Evolutionary conservation across 495 filamentous ascomycete species (phyloP).

Genomic region (Mycothermus thermophilus): DNA sequence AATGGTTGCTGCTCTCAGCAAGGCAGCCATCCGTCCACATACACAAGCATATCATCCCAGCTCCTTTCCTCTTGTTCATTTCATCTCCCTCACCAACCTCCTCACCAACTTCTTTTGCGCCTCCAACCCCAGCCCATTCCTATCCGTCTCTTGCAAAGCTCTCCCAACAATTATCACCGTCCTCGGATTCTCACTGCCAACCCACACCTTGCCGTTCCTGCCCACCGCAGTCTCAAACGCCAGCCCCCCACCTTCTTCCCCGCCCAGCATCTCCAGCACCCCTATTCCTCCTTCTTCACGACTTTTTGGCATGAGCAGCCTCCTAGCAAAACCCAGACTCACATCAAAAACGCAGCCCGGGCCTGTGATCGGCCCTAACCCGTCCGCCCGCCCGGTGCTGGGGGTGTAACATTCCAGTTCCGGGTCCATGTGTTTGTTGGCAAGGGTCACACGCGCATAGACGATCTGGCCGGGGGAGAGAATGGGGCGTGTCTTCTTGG

Average conservation of each 20-base stretch:
- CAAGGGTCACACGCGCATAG: conserved; percentile 65
- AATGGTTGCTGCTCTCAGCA: no score
- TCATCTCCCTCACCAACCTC: conserved; percentile 39
- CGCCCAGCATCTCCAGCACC: conserved; percentile 73
- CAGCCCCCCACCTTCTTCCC: conserved; percentile 39
- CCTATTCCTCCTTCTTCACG: conserved; percentile 51
- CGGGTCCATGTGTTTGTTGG: conserved; percentile 69
- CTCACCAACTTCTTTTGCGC: conserved; percentile 72
- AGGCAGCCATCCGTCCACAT: no score
- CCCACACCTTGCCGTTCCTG: conserved; percentile 87
- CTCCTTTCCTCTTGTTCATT: no score
- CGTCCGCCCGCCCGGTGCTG: conserved; percentile 76
- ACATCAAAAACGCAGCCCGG: conserved; percentile 73
- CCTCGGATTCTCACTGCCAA: conserved; percentile 54
- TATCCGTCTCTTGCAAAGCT: conserved; percentile 64
- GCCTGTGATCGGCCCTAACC: conserved; percentile 68
- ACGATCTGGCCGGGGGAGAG: conserved; percentile 61
- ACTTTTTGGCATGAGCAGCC: conserved; percentile 54
- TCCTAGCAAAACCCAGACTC: conserved; percentile 62
- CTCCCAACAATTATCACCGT: conserved; percentile 64
- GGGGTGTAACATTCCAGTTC: conserved; percentile 83
- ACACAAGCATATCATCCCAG: no score
- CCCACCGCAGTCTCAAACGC: conserved; percentile 90
- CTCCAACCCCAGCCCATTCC: conserved; percentile 46
- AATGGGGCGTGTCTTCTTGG: conserved; percentile 78